phyloP scores from a whole-genome alignment of 345 rosid species.

The Anastatica hierochuntica region DNA sequence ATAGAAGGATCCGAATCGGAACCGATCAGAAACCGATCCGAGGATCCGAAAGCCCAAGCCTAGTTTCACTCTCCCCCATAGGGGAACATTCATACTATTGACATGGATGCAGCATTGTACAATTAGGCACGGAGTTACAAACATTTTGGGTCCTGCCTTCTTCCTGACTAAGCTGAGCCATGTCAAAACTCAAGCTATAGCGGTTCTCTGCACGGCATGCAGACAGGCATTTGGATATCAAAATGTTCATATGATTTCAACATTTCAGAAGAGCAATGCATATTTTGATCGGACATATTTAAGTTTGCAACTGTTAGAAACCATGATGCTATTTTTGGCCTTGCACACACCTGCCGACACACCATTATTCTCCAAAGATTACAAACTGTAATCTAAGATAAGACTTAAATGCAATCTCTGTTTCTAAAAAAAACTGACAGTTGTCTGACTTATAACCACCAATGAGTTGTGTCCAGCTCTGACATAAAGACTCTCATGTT shows the following conservation, averaged over 20 bases:
- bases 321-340: background rate
- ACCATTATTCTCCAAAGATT: conserved; percentile 1
- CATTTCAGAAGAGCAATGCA: background rate
- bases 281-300: background rate
- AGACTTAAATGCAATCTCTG: conserved; percentile 18
- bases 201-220: conserved; percentile 97
- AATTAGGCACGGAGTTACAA: conserved; percentile 52
- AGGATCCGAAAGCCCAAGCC: no score
- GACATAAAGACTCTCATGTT: conserved; percentile 4
- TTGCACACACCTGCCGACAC: conserved; percentile 14
- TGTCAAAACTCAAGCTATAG: conserved; percentile 83
- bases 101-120: conserved; percentile 99
- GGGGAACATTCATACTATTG: conserved; percentile 94
- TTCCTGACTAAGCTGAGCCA: conserved; percentile 79
- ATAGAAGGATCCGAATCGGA: no score
- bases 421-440: no score
- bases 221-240: conserved; percentile 78
- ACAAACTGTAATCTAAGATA: conserved; percentile 5
- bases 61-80: conserved; percentile 95
- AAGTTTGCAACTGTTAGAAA: no score
- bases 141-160: conserved; percentile 79
- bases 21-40: no score
- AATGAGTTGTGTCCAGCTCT: conserved; percentile 10
- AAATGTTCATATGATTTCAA: background rate
- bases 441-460: conserved; percentile 7